Base-by-base conservation (phyloP, 352 stramenopile species). In the Globisporangium megalacanthum region DNA sequence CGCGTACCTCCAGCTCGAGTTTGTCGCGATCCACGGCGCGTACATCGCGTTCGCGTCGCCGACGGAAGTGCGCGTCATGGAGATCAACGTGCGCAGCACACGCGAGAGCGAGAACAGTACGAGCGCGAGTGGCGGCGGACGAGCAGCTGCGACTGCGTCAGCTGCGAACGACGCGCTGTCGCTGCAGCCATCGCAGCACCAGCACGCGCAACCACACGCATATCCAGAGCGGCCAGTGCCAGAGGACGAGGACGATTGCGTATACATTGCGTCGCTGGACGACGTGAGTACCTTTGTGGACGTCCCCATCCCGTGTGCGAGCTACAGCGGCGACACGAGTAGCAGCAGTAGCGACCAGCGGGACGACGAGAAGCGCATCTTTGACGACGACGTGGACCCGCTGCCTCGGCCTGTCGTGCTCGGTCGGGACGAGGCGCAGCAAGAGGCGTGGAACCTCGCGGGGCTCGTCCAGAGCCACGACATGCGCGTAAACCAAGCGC, bases 1-100 rank as follows among this genome's bases (percentile, higher is more conserved):
- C 57, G 77, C 79, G 44, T 88, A 76, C 61, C 66, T 87, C 35
- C 73, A 86, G 55, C 63, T 94, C 35, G 79, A 90, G 69, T 86
- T 73, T 56, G 79, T 94, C 41, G 80, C 84, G 3, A 92, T 94
- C 51, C 82, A 94, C 52, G 84, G 83, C 2, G 63, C 86, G 11
- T 89, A 94, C 58, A 63, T 94, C 19, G 79, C 82, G 8, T 88
- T 78, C 51, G 83, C 78, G 9, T 92, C 84, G 8, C 72, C 75
- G 46, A 92, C 81, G 0, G 82, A 94, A 64, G 69, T 94, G 29
- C 75, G 82, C 45, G 82, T 92, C 14, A 85, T 94, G 73, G 80
- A 94, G 71, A 86, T 92, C 49, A 77, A 88, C 31, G 81, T 92
- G 3, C 65, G 65, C 15, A 85, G 68, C 56, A 66, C 64, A 6